phyloP scores from a whole-genome alignment of 306 rosid genomes.

The Cicer pinnatifidum region DNA sequence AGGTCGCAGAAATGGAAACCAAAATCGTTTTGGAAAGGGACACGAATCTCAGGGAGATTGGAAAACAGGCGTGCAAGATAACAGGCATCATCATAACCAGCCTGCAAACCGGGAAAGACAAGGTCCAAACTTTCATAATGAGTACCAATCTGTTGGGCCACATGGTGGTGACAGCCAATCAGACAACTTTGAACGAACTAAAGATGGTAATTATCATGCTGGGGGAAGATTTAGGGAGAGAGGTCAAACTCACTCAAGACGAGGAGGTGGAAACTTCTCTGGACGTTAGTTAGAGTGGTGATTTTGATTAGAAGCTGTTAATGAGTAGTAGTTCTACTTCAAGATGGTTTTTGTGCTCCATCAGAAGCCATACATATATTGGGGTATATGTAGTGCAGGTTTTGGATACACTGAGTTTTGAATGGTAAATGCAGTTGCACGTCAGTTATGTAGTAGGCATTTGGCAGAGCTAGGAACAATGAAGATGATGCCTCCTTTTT shows the following conservation, averaged over 20 bases:
- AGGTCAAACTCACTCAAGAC: conserved; percentile 70
- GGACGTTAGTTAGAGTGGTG: conserved; percentile 58
- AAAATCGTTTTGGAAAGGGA: conserved; percentile 66
- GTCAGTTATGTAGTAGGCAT: conserved; percentile 37
- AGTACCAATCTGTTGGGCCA: conserved; percentile 81
- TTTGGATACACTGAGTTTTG: conserved; percentile 22
- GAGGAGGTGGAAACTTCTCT: conserved; percentile 75
- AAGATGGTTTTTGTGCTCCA: conserved; percentile 41
- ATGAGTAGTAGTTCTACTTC: conserved; percentile 45
- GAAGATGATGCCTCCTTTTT: conserved; percentile 46
- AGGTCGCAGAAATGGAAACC: conserved; percentile 68
- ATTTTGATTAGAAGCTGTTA: conserved; percentile 57
- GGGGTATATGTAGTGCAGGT: conserved; percentile 49
- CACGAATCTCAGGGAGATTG: conserved; percentile 78
- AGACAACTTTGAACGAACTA: conserved; percentile 57
- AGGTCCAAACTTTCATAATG: conserved; percentile 63
- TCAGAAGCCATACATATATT: conserved; percentile 46
- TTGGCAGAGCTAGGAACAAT: conserved; percentile 43
- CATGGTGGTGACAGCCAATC: conserved; percentile 57
- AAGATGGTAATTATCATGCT: conserved; percentile 52
- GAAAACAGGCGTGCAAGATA: conserved; percentile 63
- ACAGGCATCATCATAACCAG: conserved; percentile 56
- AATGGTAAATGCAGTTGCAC: conserved; percentile 31
- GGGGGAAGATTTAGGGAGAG: conserved; percentile 75
- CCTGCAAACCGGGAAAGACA: conserved; percentile 69